Base-by-base conservation (phyloP, 805 yeast species). In the Zygosaccharomyces bailii region DNA sequence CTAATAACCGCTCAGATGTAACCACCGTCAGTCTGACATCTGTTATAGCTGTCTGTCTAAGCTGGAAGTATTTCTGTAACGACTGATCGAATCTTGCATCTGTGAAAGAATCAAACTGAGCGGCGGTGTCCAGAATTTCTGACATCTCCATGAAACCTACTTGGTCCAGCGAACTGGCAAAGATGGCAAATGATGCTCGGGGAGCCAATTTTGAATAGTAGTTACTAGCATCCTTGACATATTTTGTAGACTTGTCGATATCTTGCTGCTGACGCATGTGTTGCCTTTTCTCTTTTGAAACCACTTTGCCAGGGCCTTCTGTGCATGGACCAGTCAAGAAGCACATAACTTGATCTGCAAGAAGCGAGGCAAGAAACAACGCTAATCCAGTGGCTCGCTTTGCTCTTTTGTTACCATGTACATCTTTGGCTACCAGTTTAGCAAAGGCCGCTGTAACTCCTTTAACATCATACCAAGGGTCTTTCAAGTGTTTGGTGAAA, bases 241-340 rank as follows among this genome's bases (percentile, higher is more conserved):
- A 47, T 17, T 51, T 44, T 34, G 44, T 45, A 11, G 40, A 46
- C 9, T 48, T 25, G 23, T 52, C 52, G 4, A 53, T 17, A 18
- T 56, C 46, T 8, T 47, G 33, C 33, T 50, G 54, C 27, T 51
- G 55, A 33, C 61, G 46, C n/a, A 56, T 52, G 13, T 45, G 45
- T 11, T 37, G 25, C 18, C 50, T 52, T 20, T 23, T 30, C 24
- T 49, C 48, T 19, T 48, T 42, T 4, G 57, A 49, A 4, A 52
- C 24, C 2, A 57, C 51, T 40, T 54, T 57, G 2, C 59, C 61
- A 3, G 55, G 49, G 4, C 56, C 58, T 13, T 39, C 44, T n/a
- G 61, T 57, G 36, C 59, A 52, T 10, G 61, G 57, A 1, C 61
- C 61, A 2, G 30, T 35, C 10, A 56, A 18, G 34, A 56, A 55